Percentiles rank a stretch among this genome's conserved stretches.
phyloP scores from a whole-genome alignment of 257 asterid genomes.

The Solanum etuberosum region DNA sequence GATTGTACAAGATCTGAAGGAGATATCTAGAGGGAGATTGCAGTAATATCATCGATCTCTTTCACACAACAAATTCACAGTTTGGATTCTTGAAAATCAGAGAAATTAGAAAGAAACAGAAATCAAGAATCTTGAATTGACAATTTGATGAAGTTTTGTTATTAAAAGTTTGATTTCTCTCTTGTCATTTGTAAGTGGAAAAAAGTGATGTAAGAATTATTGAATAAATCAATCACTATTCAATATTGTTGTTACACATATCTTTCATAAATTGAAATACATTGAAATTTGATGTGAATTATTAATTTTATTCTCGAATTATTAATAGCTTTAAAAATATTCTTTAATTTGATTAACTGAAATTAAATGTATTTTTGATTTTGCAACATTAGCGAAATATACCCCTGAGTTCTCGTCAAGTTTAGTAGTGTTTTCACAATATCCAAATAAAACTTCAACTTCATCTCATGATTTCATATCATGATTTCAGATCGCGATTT shows the following conservation, averaged over 20 bases:
- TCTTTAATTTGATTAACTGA: no score
- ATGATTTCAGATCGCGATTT: no score
- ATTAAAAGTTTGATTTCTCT: background rate
- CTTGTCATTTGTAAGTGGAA: background rate
- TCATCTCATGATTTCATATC: no score
- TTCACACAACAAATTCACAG: background rate
- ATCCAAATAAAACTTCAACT: no score
- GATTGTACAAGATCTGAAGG: conserved; percentile 80
- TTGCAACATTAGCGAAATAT: no score
- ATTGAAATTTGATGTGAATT: no score
- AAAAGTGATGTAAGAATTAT: background rate
- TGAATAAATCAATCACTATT: background rate
- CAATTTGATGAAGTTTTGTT: background rate
- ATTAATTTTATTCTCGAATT: no score
- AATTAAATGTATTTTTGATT: no score
- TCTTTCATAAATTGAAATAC: background rate
- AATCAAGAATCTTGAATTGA: background rate
- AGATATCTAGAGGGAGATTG: conserved; percentile 85
- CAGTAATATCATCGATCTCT: conserved; percentile 58
- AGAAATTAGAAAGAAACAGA: background rate
- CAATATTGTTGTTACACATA: background rate
- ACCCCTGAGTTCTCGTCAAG: no score
- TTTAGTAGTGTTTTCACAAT: no score
- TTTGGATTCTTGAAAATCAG: background rate
- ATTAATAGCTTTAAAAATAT: no score